A percentile compares a stretch with the other conserved stretches of the same genome.
phyloP scores from a whole-genome alignment of 768 basidiomycete genomes.

The Hemileccinum impolitum region DNA sequence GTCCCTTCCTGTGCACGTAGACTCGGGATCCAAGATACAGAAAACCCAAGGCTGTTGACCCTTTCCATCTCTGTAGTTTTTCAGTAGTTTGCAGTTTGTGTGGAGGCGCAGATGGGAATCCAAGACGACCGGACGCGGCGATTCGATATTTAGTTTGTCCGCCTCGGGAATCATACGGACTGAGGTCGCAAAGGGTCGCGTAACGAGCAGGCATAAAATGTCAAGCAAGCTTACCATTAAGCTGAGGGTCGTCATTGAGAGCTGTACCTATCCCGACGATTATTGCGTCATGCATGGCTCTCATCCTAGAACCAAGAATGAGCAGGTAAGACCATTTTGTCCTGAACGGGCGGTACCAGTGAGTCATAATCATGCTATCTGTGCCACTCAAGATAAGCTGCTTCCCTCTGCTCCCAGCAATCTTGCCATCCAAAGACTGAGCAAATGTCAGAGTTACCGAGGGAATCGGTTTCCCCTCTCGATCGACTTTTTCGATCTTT shows the following conservation, averaged over 20 bases:
- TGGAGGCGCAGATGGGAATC: constrained; percentile 72
- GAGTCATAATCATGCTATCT: constrained; percentile 92
- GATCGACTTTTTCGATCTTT: constrained; percentile 9
- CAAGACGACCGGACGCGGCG: constrained; percentile 83
- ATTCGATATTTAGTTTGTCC: constrained; percentile 33
- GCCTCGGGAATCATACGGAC: constrained; percentile 53
- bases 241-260: constrained; percentile 87
- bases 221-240: constrained; percentile 67
- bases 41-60: constrained; percentile 78
- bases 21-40: constrained; percentile 31
- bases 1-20: constrained; percentile 15
- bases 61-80: constrained; percentile 52
- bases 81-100: constrained; percentile 63
- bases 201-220: background rate
- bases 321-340: background rate
- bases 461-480: constrained; percentile 37
- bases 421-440: constrained; percentile 84
- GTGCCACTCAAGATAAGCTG: constrained; percentile 82
- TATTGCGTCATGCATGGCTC: constrained; percentile 90
- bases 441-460: constrained; percentile 82
- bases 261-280: constrained; percentile 89
- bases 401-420: constrained; percentile 67
- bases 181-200: constrained; percentile 20
- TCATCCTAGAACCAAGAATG: constrained; percentile 56
- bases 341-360: constrained; percentile 53